phyloP scores from a whole-genome alignment of 169 alveolate genomes.

The Cryptosporidium viatorum region DNA sequence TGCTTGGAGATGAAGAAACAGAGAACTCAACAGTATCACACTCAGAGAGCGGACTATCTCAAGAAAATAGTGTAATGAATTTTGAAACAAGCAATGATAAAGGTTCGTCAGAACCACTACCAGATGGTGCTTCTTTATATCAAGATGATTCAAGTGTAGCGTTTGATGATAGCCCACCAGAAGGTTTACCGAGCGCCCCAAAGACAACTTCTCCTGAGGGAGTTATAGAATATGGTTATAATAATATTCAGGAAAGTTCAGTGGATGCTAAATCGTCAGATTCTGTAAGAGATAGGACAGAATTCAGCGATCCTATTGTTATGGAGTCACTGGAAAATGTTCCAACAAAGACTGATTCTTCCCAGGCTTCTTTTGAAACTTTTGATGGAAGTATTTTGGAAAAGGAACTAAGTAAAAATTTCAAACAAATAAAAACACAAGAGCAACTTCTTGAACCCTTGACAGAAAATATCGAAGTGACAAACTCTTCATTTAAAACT shows the following conservation, averaged over 20 bases:
- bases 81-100: not conserved
- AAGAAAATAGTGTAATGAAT: not conserved
- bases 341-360: slow-evolving; percentile 1
- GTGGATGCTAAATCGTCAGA: slow-evolving; percentile 1
- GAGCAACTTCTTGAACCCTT: slow-evolving; percentile 11
- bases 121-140: slow-evolving; percentile 58
- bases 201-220: slow-evolving; percentile 13
- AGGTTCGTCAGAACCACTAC: slow-evolving; percentile 10
- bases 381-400: slow-evolving; percentile 20
- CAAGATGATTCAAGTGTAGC: slow-evolving; percentile 26
- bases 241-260: slow-evolving; percentile 24
- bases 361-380: not conserved
- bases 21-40: not conserved
- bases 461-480: slow-evolving; percentile 9
- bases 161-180: not conserved
- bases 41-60: not conserved
- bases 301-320: slow-evolving; percentile 33
- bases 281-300: not conserved
- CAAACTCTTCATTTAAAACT: slow-evolving; percentile 22
- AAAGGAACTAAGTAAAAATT: not conserved
- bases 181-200: not conserved
- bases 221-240: slow-evolving; percentile 39
- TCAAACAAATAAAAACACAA: slow-evolving; percentile 7
- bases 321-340: slow-evolving; percentile 25
- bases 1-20: slow-evolving; percentile 11